Evolutionary conservation across 83 land plant genomes (phyloP), one percentile per base, ranked within the genome.

Genomic region (Larix sibirica): DNA sequence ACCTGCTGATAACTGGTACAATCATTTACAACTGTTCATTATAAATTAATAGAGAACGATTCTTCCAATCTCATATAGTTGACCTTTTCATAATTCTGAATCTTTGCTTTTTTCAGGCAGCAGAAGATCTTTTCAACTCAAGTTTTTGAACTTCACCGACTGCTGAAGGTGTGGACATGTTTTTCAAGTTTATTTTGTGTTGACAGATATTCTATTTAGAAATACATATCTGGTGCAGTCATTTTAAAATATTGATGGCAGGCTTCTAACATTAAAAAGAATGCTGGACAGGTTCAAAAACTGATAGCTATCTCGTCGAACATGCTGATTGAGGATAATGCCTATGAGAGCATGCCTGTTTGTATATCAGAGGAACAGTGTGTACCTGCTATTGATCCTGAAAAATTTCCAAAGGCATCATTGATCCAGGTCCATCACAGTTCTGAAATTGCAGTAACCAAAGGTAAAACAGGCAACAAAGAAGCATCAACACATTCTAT

Each of bases 101-200:
- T 69, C 13, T 71, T 47, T 71, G 21, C 21, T 36, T 71, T 42
- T 7, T 71, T 71, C 76, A 71, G 76, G 42, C 76, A 71, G 44
- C 54, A 71, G 76, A 71, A 71, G 76, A 71, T 71, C 54, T 71
- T 71, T 71, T 71, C 76, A 71, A 71, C 76, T 71, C 76, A 71
- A 71, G 76, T 71, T 38, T 71, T 71, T 71, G 76, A 71, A 71
- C 76, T 71, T 71, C 76, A 71, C 21, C 76, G 76, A 71, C 76
- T 71, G 40, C 50, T 71, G 21, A 71, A 71, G 76, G 76, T 71
- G 50, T 20, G 76, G 24, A 40, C 23, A 54, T 54, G 44, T 20
- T 71, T 71, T 71, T 40, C 23, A 40, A 33, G 6, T 8, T 36
- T 33, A 18, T 71, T 40, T 14, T 33, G 33, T 68, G 76, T 42